Evolutionary conservation across 441 rosid genomes (phyloP), one percentile per base, ranked within the genome.

Genomic region (Mallotus repandus): DNA sequence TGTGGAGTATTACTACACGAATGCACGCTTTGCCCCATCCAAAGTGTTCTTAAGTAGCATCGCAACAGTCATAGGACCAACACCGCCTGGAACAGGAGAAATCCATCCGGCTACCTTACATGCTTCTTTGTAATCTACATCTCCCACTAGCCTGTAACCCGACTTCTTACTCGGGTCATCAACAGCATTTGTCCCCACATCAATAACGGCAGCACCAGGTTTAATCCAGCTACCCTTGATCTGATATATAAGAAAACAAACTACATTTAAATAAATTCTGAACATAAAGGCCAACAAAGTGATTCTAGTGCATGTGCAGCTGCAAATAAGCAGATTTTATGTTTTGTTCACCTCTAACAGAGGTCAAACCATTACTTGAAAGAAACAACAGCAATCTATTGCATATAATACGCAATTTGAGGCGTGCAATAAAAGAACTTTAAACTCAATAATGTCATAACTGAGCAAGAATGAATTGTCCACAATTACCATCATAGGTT

Each of bases 1-100:
- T 41, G 14, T 9, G 50, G 58, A 19, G 53, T 21, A 66, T 84
- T 83, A 89, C 74, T 84, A 78, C 81, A 72, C 81, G 19, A 89
- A 82, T 68, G 71, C 85, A 38, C 88, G 86, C 81, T 89, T 94
- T 43, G 97, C 98, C 54, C 94, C 90, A 62, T 91, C 98, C 73
- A 92, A 75, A 35, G 97, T 89, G 80, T 92, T 92, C 81, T 75
- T 86, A 71, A 94, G 91, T 63, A 94, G 91, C 97, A 94, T 92
- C 4, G 97, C 92, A 14, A 94, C 97, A 0, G 94, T 94, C 97
- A 92, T 94, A 25, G 99, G 99, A 55, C 97, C 97, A 2, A 92
- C 97, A 54, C 98, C 98, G 63, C 97, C 99, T 0, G 97, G 97
- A 66, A 91, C 99, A 0, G 97, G 97, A 35, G 97, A 92, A 66